phyloP scores from a whole-genome alignment of 768 basidiomycete genomes.

The Porphyrellus cyaneotinctus region DNA sequence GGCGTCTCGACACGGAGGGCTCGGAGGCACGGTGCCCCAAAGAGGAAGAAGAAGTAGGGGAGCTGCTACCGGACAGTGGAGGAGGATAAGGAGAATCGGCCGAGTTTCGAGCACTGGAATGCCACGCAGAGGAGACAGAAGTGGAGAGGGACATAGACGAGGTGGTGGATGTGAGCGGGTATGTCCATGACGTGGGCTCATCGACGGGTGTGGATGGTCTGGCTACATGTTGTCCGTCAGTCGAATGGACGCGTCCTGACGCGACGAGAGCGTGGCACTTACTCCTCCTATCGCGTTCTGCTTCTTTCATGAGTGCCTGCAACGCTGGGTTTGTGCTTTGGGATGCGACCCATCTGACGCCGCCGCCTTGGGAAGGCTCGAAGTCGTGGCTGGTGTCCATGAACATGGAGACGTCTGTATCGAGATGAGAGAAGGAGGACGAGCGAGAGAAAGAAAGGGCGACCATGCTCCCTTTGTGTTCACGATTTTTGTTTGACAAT shows the following conservation, averaged over 20 bases:
- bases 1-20: not conserved
- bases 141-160: constrained; percentile 1
- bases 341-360: constrained; percentile 26
- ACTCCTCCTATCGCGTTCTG: constrained; percentile 25
- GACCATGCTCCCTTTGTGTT: not conserved
- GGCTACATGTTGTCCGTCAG: constrained; percentile 7
- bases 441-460: not conserved
- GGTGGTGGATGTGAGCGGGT: constrained; percentile 9
- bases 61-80: constrained; percentile 2
- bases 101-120: constrained; percentile 1
- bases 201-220: constrained; percentile 13
- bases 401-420: constrained; percentile 2
- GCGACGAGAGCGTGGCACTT: constrained; percentile 1
- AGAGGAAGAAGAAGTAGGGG: constrained; percentile 5
- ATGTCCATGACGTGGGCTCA: constrained; percentile 15
- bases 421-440: not conserved
- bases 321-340: constrained; percentile 23
- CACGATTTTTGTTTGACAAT: too few species aligned
- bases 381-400: constrained; percentile 16
- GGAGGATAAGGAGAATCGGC: constrained; percentile 4
- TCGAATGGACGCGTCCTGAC: not conserved
- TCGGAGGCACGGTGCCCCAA: constrained; percentile 3
- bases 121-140: constrained; percentile 9
- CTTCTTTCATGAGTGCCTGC: constrained; percentile 25
- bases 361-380: constrained; percentile 6